Base-by-base conservation (phyloP, 192 early-diverging fungal genomes). In the Dispira simplex region DNA sequence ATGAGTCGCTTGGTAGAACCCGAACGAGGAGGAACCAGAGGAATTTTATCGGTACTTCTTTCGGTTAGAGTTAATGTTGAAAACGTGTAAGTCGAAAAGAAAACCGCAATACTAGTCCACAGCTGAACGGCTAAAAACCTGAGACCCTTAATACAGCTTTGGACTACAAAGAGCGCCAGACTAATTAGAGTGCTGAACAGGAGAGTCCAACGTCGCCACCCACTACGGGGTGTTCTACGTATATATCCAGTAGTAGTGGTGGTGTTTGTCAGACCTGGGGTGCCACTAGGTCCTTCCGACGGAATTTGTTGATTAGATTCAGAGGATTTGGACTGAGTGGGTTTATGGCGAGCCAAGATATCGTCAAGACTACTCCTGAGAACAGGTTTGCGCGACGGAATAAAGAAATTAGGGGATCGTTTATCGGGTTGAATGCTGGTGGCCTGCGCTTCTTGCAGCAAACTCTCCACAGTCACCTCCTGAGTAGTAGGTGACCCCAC, bases 71-170 rank as follows among this genome's bases (percentile, higher is more conserved):
- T 14, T 1, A 14, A 23, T 1, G 27, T 27, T 20, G 55, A 57
- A 57, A 57, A 23, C 3, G 55, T 57, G 10, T 57, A 57, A 26
- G 12, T 27, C 21, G 55, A 57, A 57, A 57, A 20, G 26, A 57
- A 26, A 51, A 20, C n/a, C 4, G 49, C 49, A 18, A 51, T 18
- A 8, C 16, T 23, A 23, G 49, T 23, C 49, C 49, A 51, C 49
- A 51, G 49, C 23, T 51, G 49, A 23, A 51, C 16, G 16, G 49
- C 8, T 18, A 18, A 18, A 18, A 51, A 51, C 49, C n/a, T 51
- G 23, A 23, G 8, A 18, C 49, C 16, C 16, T 51, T 4, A 23
- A 51, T 8, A 20, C n/a, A 51, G 1, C 49, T 8, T 4, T 8
- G n/a, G 13, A 14, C 21, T 20, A 57, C 5, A 25, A 57, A 20